phyloP scores from a whole-genome alignment of 192 early-diverging fungal genomes.

The Mortierella hygrophila region DNA sequence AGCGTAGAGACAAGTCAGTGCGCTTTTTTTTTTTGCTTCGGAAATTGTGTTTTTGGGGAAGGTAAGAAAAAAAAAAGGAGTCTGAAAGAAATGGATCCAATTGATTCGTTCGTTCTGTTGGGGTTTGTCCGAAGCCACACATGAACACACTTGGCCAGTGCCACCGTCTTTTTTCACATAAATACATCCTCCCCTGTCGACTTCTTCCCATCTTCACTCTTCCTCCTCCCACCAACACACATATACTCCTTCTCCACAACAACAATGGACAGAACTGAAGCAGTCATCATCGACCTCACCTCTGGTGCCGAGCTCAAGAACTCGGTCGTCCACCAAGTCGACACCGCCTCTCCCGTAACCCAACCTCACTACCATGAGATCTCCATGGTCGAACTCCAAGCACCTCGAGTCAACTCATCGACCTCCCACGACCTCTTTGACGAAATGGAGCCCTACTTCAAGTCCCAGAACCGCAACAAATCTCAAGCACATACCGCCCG shows the following conservation, averaged over 20 bases:
- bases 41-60: background rate
- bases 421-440: conserved; percentile 1
- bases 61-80: no score
- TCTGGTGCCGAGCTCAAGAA: background rate
- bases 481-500: no score
- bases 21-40: background rate
- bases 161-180: background rate
- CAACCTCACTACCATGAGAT: background rate
- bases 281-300: conserved; percentile 12
- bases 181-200: background rate
- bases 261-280: conserved; percentile 7
- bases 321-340: background rate
- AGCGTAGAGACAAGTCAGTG: background rate
- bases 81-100: background rate
- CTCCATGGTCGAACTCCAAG: conserved; percentile 3
- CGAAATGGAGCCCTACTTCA: conserved; percentile 4
- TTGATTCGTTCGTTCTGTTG: background rate
- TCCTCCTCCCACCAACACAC: background rate
- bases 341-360: background rate
- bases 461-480: background rate
- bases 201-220: background rate
- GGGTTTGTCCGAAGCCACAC: conserved; percentile 1
- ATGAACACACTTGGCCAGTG: background rate
- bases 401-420: background rate
- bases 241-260: background rate